Evolutionary conservation across 768 basidiomycete species (phyloP).

Genomic region (Agrocybe chaxingu): DNA sequence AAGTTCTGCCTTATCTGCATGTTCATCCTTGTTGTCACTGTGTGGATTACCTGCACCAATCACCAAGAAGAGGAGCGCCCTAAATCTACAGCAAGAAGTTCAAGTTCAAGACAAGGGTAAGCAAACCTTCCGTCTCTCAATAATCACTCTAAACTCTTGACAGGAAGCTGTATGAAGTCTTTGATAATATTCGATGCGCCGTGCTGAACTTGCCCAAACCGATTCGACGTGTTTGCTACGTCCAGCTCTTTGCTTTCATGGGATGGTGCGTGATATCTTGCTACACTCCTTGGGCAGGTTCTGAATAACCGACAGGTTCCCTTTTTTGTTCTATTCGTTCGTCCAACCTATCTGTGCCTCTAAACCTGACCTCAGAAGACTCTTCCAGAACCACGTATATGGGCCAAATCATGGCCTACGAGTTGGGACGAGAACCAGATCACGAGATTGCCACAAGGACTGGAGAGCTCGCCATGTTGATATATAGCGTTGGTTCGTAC

Average conservation of each 20-base stretch:
- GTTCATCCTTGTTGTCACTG: slow-evolving; percentile 71
- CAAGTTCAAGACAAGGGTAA: slow-evolving; percentile 32
- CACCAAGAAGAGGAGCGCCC: slow-evolving; percentile 78
- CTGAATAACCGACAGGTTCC: slow-evolving; percentile 59
- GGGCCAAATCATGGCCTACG: slow-evolving; percentile 89
- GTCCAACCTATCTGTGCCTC: slow-evolving; percentile 16
- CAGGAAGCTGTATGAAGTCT: slow-evolving; percentile 59
- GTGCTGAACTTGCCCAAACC: slow-evolving; percentile 76
- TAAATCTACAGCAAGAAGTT: slow-evolving; percentile 22
- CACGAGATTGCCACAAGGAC: slow-evolving; percentile 79
- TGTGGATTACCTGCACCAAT: slow-evolving; percentile 84
- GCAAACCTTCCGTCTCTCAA: slow-evolving; percentile 7
- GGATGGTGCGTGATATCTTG: slow-evolving; percentile 62
- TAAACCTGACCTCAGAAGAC: not conserved
- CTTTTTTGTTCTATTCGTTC: slow-evolving; percentile 90
- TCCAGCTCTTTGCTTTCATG: slow-evolving; percentile 96
- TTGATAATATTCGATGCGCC: slow-evolving; percentile 74
- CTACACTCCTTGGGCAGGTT: not conserved
- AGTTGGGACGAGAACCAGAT: slow-evolving; percentile 71
- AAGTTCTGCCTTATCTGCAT: slow-evolving; percentile 92
- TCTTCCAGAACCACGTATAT: slow-evolving; percentile 80
- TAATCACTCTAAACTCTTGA: slow-evolving; percentile 4
- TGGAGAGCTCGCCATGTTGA: slow-evolving; percentile 85
- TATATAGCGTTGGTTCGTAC: slow-evolving; percentile 81
- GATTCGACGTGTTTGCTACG: slow-evolving; percentile 85